phyloP scores from a whole-genome alignment of 495 filamentous ascomycete genomes.

The Viridothelium virens region DNA sequence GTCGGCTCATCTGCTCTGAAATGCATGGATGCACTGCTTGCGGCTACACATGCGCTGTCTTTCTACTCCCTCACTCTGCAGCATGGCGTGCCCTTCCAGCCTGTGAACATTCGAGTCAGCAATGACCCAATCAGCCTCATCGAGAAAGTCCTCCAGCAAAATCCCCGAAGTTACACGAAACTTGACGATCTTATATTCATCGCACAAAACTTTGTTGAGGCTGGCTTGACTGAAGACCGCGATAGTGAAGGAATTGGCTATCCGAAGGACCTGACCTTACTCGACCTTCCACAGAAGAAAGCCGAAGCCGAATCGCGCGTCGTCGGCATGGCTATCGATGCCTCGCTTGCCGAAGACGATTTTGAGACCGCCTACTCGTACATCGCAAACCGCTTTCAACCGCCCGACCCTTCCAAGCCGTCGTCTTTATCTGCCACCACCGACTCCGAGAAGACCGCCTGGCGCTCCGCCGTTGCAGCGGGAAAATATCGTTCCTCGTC shows the following conservation, averaged over 20 bases:
- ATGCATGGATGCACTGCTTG: constrained; percentile 60
- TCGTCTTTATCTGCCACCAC: constrained; percentile 7
- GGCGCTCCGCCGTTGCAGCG: constrained; percentile 85
- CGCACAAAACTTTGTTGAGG: constrained; percentile 64
- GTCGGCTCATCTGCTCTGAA: constrained; percentile 47
- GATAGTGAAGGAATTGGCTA: background rate
- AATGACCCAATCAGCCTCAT: constrained; percentile 77
- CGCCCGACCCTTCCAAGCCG: constrained; percentile 9
- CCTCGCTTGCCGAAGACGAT: constrained; percentile 77
- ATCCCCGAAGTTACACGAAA: constrained; percentile 74
- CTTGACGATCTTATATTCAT: constrained; percentile 77
- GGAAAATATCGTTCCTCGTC: constrained; percentile 63
- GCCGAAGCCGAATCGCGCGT: constrained; percentile 55
- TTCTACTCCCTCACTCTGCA: constrained; percentile 83
- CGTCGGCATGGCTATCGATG: constrained; percentile 79
- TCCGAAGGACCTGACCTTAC: too few relatives aligned
- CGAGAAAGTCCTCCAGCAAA: constrained; percentile 80
- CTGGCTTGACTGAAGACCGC: constrained; percentile 45
- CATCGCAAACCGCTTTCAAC: constrained; percentile 58
- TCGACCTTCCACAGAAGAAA: constrained; percentile 28
- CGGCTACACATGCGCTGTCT: constrained; percentile 77
- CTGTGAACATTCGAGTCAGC: constrained; percentile 81
- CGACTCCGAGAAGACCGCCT: constrained; percentile 42
- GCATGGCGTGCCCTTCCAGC: constrained; percentile 85
- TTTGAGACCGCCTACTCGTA: constrained; percentile 98